Conservation (phyloP, 257 asterid genomes). For the Rubia yunnanensis region DNA sequence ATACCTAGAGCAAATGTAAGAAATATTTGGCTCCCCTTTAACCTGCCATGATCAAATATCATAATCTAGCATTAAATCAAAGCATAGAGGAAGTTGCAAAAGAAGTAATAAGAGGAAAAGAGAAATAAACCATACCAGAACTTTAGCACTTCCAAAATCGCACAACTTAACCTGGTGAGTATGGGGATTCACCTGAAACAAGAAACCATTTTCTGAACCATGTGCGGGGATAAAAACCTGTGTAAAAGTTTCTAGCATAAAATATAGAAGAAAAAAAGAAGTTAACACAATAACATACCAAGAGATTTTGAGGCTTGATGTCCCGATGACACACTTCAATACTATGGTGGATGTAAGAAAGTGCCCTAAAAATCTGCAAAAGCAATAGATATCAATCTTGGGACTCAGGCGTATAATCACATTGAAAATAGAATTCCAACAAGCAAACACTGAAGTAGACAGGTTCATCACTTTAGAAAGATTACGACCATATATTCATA, state of each 20-base stretch:
- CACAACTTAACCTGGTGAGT: constrained; percentile 56
- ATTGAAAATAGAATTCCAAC: neutral
- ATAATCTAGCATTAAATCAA: constrained; percentile 5
- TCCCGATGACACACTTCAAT: constrained; percentile 96
- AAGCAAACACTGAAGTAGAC: neutral
- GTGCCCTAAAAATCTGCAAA: constrained; percentile 86
- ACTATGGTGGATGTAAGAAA: constrained; percentile 78
- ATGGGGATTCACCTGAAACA: constrained; percentile 56
- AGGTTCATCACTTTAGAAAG: neutral
- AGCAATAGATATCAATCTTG: constrained; percentile 14
- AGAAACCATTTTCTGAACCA: constrained; percentile 1
- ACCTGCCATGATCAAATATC: constrained; percentile 22
- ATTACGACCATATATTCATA: neutral
- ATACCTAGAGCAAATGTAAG: constrained; percentile 53
- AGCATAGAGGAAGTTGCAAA: neutral
- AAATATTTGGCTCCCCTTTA: constrained; percentile 50
- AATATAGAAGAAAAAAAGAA: neutral
- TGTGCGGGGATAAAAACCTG: neutral
- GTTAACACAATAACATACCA: constrained; percentile 50
- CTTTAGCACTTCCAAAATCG: constrained; percentile 52
- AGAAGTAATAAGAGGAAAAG: neutral
- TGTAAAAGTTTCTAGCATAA: neutral
- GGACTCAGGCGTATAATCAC: neutral
- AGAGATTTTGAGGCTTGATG: constrained; percentile 93
- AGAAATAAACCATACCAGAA: constrained; percentile 25